Evolutionary conservation across 257 asterid species (phyloP), one percentile per base, ranked within the genome.

Genomic region (Solanum habrochaites): DNA sequence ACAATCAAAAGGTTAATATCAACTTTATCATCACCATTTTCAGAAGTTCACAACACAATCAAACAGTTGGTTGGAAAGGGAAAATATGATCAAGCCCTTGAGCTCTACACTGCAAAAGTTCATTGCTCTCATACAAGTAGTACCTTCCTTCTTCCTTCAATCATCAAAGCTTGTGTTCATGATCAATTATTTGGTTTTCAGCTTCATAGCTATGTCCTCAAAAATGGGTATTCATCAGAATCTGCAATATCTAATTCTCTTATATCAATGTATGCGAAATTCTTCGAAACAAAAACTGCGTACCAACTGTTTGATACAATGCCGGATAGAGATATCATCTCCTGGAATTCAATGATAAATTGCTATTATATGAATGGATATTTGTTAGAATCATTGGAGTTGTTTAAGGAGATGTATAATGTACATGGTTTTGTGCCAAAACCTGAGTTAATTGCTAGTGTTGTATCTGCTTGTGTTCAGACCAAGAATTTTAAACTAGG

Each of bases 341-440:
- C 98, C 21, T 94, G 95, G 95, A 93, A 87, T 64, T 89, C 95
- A 16, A 91, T 95, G 91, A 91, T 94, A 20, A 94, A 92, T 80
- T 93, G 96, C 87, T 95, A 82, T 81, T 86, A 88, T 23, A 94
- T 91, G 86, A 93, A 92, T 88, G 95, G 96, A 86, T 32, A 82
- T 86, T 58, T 89, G 13, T 66, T 70, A 45, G 90, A 91, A 85
- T 91, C 96, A 15, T 87, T 95, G 31, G 62, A 72, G 56, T 62
- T 88, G 92, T 93, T 93, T 37, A 92, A 80, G 90, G 88, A 90
- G 32, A 93, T 93, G 94, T 90, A 91, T 82, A 66, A 66, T 29
- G 32, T 7, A 6, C 86, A 20, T 3, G 93, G 93, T 32, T 86
- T 94, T 42, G 85, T 88, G 82, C 94, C 93, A 47, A 95, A 93